phyloP scores from a whole-genome alignment of 2,329 filamentous ascomycete species.

The Gaeumannomyces sp. region DNA sequence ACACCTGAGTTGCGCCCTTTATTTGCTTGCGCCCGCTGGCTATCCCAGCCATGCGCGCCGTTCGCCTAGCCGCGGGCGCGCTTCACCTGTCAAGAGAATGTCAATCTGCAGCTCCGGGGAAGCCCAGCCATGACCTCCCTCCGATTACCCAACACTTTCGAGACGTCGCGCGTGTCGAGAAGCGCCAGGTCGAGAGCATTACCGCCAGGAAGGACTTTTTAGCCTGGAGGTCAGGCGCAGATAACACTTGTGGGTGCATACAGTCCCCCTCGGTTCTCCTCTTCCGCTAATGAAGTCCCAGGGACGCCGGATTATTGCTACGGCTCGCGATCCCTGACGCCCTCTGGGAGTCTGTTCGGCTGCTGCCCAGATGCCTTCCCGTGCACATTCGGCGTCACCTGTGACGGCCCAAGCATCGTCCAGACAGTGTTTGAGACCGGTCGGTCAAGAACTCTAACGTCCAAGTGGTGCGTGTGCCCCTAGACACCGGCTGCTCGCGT shows the following conservation, averaged over 20 bases:
- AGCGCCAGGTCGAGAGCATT: background rate
- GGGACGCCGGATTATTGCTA: background rate
- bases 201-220: background rate
- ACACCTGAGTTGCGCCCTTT: too few relatives aligned
- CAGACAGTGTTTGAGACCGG: background rate
- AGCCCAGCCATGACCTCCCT: too few relatives aligned
- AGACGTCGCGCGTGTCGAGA: too few relatives aligned
- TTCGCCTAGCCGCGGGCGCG: too few relatives aligned
- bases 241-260: constrained; percentile 2
- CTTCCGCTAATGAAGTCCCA: background rate
- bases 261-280: background rate
- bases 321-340: background rate
- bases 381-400: background rate
- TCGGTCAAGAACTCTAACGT: background rate
- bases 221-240: background rate
- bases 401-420: background rate
- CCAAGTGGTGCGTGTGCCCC: background rate
- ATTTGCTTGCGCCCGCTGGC: too few relatives aligned
- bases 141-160: too few relatives aligned
- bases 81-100: too few relatives aligned
- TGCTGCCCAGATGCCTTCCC: background rate
- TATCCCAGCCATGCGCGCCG: too few relatives aligned
- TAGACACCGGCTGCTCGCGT: background rate
- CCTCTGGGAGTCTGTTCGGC: background rate
- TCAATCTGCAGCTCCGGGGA: too few relatives aligned